Evolutionary conservation across 768 basidiomycete genomes (phyloP), one percentile per base, ranked within the genome.

Genomic region (Boletus subcaerulescens): DNA sequence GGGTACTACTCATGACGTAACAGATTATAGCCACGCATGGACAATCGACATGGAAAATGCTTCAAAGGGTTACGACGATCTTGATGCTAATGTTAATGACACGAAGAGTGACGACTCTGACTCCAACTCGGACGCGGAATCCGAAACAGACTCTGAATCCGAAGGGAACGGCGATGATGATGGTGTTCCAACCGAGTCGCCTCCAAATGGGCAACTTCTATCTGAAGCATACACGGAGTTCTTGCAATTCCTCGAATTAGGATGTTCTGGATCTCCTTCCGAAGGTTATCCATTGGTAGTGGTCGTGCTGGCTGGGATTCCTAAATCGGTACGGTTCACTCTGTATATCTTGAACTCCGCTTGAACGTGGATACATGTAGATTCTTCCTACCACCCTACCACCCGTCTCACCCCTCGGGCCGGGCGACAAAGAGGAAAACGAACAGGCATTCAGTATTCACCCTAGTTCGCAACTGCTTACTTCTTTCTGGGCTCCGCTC

Each of bases 221-320:
- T 82, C 79, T 11, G 62, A 65, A 22, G 82, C 84, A 3, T 96
- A 89, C 64, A 69, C 63, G 14, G 85, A 88, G 46, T 94, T 98
- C 70, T 73, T 93, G 20, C 80, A 78, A 36, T 97, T 94, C 73
- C 79, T 98, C 20, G 75, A 84, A 52, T 72, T 82, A 1, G 91
- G 86, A 12, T 97, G 93, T 67, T 81, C 83, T n/a, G 87, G 89
- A 1, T 82, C 86, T 5, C 87, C 93, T 0, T 66, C 83, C 2
- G 80, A 88, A 59, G 89, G 89, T 3, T 98, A 97, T 68, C 93
- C 92, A 0, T 78, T 86, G 2, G 77, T 96, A 26, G 73, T 97
- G 17, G 76, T 97, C 24, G 77, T 94, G 24, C 66, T 98, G 14
- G 89, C 92, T 2, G 93, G 91, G 0, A 80, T 98, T 13, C 89